Percentiles rank a stretch among this genome's conserved stretches.
Evolutionary conservation across 768 basidiomycete species (phyloP).

Genomic region (Fomitopsis pulvina): DNA sequence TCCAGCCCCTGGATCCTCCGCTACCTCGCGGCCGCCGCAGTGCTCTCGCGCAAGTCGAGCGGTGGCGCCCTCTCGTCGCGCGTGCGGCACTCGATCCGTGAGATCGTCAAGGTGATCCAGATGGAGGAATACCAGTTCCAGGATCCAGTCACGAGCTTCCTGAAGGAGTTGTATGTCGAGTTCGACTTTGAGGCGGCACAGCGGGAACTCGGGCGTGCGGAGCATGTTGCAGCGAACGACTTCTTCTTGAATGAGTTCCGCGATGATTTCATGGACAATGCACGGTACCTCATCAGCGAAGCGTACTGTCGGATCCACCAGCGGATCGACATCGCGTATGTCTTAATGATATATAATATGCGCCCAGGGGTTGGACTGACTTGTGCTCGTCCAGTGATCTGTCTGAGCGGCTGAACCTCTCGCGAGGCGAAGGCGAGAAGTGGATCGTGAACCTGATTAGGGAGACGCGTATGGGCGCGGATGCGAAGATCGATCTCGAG

Average conservation of each 20-base stretch:
- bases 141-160: constrained; percentile 89
- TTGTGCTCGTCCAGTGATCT: constrained; percentile 53
- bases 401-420: constrained; percentile 87
- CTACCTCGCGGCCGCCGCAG: constrained; percentile 89
- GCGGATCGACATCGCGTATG: constrained; percentile 79
- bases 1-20: constrained; percentile 91
- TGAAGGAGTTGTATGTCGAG: constrained; percentile 90
- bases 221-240: constrained; percentile 81
- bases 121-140: constrained; percentile 95
- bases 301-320: constrained; percentile 98
- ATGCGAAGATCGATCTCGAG: constrained; percentile 96
- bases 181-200: constrained; percentile 97
- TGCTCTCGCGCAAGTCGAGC: constrained; percentile 80
- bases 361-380: not conserved
- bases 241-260: constrained; percentile 90
- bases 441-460: constrained; percentile 99
- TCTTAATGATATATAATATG: constrained; percentile 1
- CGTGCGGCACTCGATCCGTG: constrained; percentile 82
- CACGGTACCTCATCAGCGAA: constrained; percentile 92
- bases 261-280: constrained; percentile 95
- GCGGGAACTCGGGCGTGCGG: constrained; percentile 67
- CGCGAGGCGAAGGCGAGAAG: constrained; percentile 94
- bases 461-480: constrained; percentile 93
- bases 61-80: constrained; percentile 56
- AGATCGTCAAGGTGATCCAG: constrained; percentile 90